Evolutionary conservation across 345 rosid genomes (phyloP).

Genomic region (Capsella bursapastoris): DNA sequence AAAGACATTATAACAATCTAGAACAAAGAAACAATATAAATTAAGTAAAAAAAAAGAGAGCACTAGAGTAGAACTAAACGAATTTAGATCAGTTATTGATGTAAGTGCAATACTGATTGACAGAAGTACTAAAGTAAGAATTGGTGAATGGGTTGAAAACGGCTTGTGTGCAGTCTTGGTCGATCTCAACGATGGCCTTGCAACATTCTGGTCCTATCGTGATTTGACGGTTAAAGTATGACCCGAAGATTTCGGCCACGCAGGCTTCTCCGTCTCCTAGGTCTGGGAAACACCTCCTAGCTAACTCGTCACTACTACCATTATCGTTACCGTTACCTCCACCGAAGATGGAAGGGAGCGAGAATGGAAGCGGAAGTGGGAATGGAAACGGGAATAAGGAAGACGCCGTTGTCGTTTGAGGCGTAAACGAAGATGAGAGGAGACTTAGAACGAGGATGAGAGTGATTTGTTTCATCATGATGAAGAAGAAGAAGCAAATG

Average conservation of each 20-base stretch:
- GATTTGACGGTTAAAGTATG: slow-evolving; percentile 23
- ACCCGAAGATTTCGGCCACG: slow-evolving; percentile 27
- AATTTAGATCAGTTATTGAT: neutral
- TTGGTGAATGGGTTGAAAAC: slow-evolving; percentile 22
- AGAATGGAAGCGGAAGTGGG: slow-evolving; percentile 17
- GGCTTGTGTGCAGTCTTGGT: slow-evolving; percentile 27
- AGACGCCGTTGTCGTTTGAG: slow-evolving; percentile 14
- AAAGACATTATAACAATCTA: neutral
- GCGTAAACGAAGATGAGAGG: neutral
- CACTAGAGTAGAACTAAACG: neutral
- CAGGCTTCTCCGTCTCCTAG: slow-evolving; percentile 39
- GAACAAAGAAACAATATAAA: neutral
- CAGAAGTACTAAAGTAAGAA: slow-evolving; percentile 23
- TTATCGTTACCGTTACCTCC: neutral
- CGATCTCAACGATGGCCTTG: slow-evolving; percentile 34
- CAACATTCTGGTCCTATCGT: slow-evolving; percentile 35
- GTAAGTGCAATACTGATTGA: slow-evolving; percentile 30
- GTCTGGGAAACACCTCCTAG: slow-evolving; percentile 37
- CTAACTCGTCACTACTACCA: neutral
- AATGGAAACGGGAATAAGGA: slow-evolving; percentile 4
- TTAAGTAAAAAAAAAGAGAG: neutral
- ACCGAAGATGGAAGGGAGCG: slow-evolving; percentile 24
- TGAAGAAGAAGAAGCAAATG: neutral
- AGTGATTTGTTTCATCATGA: slow-evolving; percentile 18
- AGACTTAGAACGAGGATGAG: slow-evolving; percentile 18